Evolutionary conservation across 2,329 filamentous ascomycete genomes (phyloP).

Genomic region (Xylaria sp.): DNA sequence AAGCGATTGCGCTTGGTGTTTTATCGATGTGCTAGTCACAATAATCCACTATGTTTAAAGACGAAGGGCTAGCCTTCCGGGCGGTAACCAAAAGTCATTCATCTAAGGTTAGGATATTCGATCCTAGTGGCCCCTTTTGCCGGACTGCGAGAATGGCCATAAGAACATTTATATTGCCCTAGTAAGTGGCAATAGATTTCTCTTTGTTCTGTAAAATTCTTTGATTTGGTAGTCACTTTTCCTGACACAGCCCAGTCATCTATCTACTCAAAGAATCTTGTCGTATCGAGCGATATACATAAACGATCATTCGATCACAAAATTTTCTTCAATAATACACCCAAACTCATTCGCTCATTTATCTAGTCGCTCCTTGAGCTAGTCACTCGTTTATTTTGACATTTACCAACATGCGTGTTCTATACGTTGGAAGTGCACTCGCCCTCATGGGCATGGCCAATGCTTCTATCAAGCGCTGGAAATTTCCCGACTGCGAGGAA

Average conservation of each 20-base stretch:
- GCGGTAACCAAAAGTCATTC: constrained; percentile 3
- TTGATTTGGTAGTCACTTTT: constrained; percentile 31
- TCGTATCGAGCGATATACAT: not conserved
- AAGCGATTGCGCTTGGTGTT: not conserved
- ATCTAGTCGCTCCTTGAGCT: constrained; percentile 21
- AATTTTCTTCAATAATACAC: constrained; percentile 36
- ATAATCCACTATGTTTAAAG: not conserved
- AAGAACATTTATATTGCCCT: constrained; percentile 14
- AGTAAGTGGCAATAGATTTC: not conserved
- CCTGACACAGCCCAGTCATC: constrained; percentile 40
- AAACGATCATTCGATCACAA: constrained; percentile 39
- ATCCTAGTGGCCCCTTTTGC: constrained; percentile 11
- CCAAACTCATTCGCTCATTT: constrained; percentile 12
- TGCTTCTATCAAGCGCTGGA: constrained; percentile 37
- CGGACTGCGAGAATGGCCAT: constrained; percentile 24
- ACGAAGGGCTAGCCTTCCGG: not conserved
- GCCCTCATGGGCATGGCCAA: constrained; percentile 40
- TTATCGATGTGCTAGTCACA: not conserved
- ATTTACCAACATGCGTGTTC: constrained; percentile 40
- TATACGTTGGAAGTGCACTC: constrained; percentile 39
- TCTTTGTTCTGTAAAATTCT: constrained; percentile 26
- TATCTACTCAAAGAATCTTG: not conserved
- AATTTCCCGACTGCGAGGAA: constrained; percentile 28
- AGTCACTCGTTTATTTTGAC: constrained; percentile 24
- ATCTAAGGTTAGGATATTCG: not conserved